A percentile compares a stretch with the other conserved stretches of the same genome.
Evolutionary conservation across 2,329 filamentous ascomycete genomes (phyloP).

Genomic region (Neonectria neomacrospora): DNA sequence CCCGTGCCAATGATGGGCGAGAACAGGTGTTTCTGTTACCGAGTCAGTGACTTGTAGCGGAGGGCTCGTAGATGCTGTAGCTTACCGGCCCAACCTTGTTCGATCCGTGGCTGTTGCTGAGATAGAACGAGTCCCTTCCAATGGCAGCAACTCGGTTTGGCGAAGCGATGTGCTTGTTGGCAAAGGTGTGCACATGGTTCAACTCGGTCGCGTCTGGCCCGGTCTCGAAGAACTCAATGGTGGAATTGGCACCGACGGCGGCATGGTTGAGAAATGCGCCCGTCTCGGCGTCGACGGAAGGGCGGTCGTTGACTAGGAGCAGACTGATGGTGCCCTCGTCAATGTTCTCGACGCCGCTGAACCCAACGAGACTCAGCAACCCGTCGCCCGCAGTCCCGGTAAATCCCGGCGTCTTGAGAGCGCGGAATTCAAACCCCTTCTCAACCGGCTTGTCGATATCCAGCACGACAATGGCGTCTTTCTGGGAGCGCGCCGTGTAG

Average conservation of each 20-base stretch:
- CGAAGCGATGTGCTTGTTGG: constrained; percentile 26
- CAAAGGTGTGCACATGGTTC: constrained; percentile 34
- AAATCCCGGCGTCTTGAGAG: constrained; percentile 43
- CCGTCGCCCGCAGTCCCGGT: constrained; percentile 47
- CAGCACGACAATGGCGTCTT: constrained; percentile 48
- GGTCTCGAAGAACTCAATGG: constrained; percentile 35
- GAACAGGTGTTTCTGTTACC: constrained; percentile 26
- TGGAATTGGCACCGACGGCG: constrained; percentile 26
- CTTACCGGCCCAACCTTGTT: constrained; percentile 33
- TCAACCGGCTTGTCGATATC: constrained; percentile 47
- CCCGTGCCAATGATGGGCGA: constrained; percentile 40
- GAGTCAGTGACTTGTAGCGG: not conserved
- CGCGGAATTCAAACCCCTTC: constrained; percentile 34
- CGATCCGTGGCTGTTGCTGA: constrained; percentile 38
- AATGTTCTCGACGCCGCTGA: constrained; percentile 44
- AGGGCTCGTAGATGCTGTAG: rapidly evolving
- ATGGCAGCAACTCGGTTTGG: constrained; percentile 38
- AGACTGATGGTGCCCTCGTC: constrained; percentile 30
- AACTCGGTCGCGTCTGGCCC: constrained; percentile 15
- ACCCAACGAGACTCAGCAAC: constrained; percentile 45
- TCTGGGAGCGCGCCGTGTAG: constrained; percentile 42
- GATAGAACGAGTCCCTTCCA: constrained; percentile 23
- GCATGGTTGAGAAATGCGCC: constrained; percentile 27
- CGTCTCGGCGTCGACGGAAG: constrained; percentile 25
- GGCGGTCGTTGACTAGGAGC: constrained; percentile 33